Evolutionary conservation across 129 eudicot species (phyloP).

Genomic region (Chrysanthemum lavandulifolium): DNA sequence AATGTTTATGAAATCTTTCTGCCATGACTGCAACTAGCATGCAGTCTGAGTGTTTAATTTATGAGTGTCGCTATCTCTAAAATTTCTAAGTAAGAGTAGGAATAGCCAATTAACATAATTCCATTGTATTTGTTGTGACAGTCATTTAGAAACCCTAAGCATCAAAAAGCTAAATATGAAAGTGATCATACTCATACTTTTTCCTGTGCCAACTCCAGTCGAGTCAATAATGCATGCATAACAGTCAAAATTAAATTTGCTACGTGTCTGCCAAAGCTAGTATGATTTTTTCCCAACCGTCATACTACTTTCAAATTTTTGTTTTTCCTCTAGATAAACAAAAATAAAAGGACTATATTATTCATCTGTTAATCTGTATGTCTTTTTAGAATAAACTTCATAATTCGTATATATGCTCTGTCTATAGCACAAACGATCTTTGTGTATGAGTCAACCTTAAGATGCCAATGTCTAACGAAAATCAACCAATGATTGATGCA

Average conservation of each 20-base stretch:
- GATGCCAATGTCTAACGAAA: no score
- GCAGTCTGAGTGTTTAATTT: constrained; percentile 20
- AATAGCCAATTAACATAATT: constrained; percentile 16
- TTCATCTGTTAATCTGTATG: no score
- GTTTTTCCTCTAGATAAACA: no score
- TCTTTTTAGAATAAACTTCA: no score
- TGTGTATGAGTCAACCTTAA: no score
- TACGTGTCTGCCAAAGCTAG: no score
- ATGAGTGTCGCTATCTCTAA: constrained; percentile 22
- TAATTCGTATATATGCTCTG: no score
- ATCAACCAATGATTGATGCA: no score
- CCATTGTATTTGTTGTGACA: constrained; percentile 11
- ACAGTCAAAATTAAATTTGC: not conserved
- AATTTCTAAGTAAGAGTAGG: constrained; percentile 14
- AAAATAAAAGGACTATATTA: no score
- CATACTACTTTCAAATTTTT: no score
- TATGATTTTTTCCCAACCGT: no score
- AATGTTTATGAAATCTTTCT: constrained; percentile 30
- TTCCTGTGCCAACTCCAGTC: constrained; percentile 26
- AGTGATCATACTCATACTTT: constrained; percentile 24
- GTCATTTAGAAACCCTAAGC: constrained; percentile 26
- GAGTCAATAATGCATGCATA: constrained; percentile 23
- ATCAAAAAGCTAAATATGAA: constrained; percentile 17
- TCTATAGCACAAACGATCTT: no score
- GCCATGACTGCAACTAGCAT: constrained; percentile 28